Evolutionary conservation across 305 asterid genomes (phyloP).

Genomic region (Fraxinus angustifolia): DNA sequence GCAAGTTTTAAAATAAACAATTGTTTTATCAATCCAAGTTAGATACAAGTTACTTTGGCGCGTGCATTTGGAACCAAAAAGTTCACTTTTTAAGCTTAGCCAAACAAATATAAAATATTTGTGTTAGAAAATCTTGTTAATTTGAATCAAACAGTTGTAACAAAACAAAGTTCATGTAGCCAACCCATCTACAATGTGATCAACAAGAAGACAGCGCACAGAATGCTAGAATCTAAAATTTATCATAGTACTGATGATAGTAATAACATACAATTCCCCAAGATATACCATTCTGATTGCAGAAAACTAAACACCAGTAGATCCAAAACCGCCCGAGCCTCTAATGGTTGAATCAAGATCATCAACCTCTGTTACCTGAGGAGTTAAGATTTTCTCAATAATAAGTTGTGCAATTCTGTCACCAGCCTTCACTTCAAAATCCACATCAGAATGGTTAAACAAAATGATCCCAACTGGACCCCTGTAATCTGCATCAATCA

Average conservation of each 20-base stretch:
- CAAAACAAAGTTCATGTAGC: background rate
- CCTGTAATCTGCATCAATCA: slow-evolving; percentile 70
- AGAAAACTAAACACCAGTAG: slow-evolving; percentile 54
- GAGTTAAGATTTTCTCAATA: slow-evolving; percentile 46
- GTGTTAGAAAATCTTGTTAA: background rate
- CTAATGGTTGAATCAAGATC: slow-evolving; percentile 62
- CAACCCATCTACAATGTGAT: background rate
- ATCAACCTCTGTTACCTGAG: slow-evolving; percentile 53
- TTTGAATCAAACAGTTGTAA: no score
- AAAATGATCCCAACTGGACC: slow-evolving; percentile 64
- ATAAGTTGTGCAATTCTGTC: slow-evolving; percentile 66
- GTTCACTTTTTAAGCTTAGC: background rate
- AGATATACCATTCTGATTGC: background rate
- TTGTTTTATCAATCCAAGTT: background rate
- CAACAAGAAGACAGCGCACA: background rate
- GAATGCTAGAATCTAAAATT: background rate
- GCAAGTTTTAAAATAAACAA: background rate
- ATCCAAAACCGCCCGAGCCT: slow-evolving; percentile 70
- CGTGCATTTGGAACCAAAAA: background rate
- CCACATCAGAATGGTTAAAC: slow-evolving; percentile 61
- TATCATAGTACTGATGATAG: background rate
- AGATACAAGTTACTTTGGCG: background rate
- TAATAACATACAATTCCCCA: background rate
- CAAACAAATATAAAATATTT: no score
- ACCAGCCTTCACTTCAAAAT: slow-evolving; percentile 53